Conservation (phyloP, 345 rosid species). For the Pistacia integerrima region DNA sequence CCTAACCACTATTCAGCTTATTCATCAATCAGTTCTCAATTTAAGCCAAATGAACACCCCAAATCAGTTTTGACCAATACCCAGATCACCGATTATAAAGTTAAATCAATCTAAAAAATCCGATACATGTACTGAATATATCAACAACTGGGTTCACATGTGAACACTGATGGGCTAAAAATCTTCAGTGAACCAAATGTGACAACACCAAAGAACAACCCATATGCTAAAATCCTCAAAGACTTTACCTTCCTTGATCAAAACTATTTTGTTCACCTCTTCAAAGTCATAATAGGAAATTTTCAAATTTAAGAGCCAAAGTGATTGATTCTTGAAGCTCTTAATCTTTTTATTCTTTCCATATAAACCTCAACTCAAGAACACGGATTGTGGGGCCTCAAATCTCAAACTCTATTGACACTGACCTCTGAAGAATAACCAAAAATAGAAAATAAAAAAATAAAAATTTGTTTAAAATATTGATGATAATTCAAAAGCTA, state of each 20-base stretch:
- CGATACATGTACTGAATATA: background rate
- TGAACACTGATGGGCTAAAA: background rate
- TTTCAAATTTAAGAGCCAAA: background rate
- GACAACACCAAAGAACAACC: slow-evolving; percentile 11
- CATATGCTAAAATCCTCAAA: slow-evolving; percentile 13
- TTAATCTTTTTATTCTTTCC: background rate
- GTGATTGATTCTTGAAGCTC: slow-evolving; percentile 20
- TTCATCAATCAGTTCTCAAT: slow-evolving; percentile 20
- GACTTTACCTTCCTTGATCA: background rate
- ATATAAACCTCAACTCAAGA: slow-evolving; percentile 10
- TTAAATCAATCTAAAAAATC: slow-evolving; percentile 1
- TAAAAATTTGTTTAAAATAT: background rate
- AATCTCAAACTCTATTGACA: slow-evolving; percentile 26
- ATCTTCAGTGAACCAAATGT: slow-evolving; percentile 21
- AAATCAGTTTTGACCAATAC: slow-evolving; percentile 12
- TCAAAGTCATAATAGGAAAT: background rate
- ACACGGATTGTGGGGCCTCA: slow-evolving; percentile 58
- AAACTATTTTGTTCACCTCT: background rate
- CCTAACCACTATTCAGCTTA: background rate
- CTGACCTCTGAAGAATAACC: slow-evolving; percentile 18
- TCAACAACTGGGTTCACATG: background rate
- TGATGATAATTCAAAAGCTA: background rate
- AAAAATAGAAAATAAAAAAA: background rate
- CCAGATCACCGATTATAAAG: slow-evolving; percentile 15
- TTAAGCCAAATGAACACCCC: slow-evolving; percentile 21